Percentiles rank a stretch among this genome's conserved stretches.
Evolutionary conservation across 225 moss, liverwort and hornwort genomes (phyloP).

Genomic region (Bryoerythrophyllum caledonicum): DNA sequence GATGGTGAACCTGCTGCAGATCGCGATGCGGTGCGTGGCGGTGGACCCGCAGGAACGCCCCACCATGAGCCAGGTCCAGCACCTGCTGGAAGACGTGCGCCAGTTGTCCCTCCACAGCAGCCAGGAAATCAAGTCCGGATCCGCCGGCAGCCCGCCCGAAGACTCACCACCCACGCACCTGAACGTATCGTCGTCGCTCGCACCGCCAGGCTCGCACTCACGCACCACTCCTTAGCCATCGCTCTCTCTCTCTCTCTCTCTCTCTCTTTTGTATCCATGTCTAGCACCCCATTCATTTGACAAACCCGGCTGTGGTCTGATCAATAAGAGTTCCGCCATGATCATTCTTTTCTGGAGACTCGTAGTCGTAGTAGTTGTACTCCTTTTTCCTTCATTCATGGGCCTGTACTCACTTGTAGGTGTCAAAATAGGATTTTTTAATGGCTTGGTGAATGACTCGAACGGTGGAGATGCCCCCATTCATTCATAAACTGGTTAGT

Average conservation of each 20-base stretch:
- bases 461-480: no score
- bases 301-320: conserved; percentile 20
- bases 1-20: conserved; percentile 87
- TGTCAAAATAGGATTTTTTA: no score
- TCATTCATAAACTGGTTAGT: no score
- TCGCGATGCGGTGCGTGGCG: conserved; percentile 87
- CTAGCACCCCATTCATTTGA: neutral
- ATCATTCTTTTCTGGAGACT: neutral
- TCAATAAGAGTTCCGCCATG: conserved; percentile 24
- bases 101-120: conserved; percentile 61
- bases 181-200: conserved; percentile 11
- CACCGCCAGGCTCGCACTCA: neutral
- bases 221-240: neutral
- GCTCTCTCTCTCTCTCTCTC: no score
- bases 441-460: no score
- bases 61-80: conserved; percentile 68
- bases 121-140: conserved; percentile 27
- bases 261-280: neutral
- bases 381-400: conserved; percentile 25
- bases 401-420: conserved; percentile 18
- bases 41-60: conserved; percentile 66
- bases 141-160: conserved; percentile 14
- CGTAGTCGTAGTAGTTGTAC: neutral
- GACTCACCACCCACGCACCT: conserved; percentile 10
- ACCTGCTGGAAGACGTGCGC: conserved; percentile 73